Evolutionary conservation across 2,329 filamentous ascomycete species (phyloP), one percentile per base, ranked within the genome.

Genomic region (Monilinia laxa): DNA sequence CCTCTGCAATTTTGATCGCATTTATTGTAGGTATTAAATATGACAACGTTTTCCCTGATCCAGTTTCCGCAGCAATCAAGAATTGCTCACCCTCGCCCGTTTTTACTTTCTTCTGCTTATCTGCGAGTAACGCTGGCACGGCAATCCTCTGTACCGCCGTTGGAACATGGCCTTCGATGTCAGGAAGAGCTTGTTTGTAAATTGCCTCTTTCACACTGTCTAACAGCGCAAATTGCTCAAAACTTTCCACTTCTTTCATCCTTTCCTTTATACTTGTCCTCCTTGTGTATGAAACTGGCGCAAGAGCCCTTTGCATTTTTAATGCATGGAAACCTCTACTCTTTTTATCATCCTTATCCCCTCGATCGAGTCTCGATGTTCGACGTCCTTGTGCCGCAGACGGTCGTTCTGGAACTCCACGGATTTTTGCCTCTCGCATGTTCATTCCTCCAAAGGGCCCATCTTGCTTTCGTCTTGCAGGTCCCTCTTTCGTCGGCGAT

Each of bases 41-140:
- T 11, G 95, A 92, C 69, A 99, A 81, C 0, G 95, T 99, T 81
- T 99, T 99, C 68, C 95, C 95, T 0, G 95, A 98, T 16, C 95
- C 95, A 0, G 95, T 99, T 81, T 99, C 95, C 14, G 95, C 95
- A 4, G 95, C 95, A 60, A 99, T 83, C 16, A 99, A 83, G 75
- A 92, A 97, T 79, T 81, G 84, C 68, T 79, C 78, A 69, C 71
- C 71, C 67, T 64, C 77, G 73, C 64, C 66, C 77, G 72, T 28
- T 14, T 75, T 74, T 69, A 67, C 70, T 57, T 72, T 77, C 64
- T 77, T 78, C 7, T 79, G 78, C 25, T 78, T 75, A 28, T 82
- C 76, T 18, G 87, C 86, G 57, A 97, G 80, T 11, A 99, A 81
- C 0, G 87, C 87, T 0, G 95, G 94, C 67, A 99, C 94, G 0